Conservation (phyloP, 2,329 filamentous ascomycete species). For the Epichloe sibirici region DNA sequence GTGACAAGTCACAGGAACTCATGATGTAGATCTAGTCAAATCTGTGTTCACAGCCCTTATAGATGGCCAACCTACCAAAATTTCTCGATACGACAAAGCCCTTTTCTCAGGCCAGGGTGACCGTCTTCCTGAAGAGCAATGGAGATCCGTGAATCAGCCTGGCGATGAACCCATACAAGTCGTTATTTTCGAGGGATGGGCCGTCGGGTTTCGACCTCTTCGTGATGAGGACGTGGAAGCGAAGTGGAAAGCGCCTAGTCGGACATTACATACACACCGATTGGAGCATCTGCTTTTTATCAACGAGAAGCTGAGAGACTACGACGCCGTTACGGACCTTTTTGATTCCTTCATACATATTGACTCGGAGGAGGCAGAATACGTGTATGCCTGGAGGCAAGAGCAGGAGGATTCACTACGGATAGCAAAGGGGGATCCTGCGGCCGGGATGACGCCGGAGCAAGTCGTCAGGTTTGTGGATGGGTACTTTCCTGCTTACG, state of each 20-base stretch:
- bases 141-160: slow-evolving; percentile 44
- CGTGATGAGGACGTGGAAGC: slow-evolving; percentile 36
- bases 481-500: slow-evolving; percentile 59
- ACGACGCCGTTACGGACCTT: slow-evolving; percentile 36
- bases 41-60: slow-evolving; percentile 50
- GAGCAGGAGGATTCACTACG: slow-evolving; percentile 68
- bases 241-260: slow-evolving; percentile 38
- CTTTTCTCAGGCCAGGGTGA: slow-evolving; percentile 66
- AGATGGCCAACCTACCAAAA: slow-evolving; percentile 34
- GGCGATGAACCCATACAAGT: slow-evolving; percentile 43
- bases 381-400: slow-evolving; percentile 74
- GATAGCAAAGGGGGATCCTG: slow-evolving; percentile 41
- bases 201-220: slow-evolving; percentile 66
- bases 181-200: slow-evolving; percentile 84
- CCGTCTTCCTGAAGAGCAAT: slow-evolving; percentile 48
- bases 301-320: slow-evolving; percentile 34
- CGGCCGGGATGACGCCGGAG: slow-evolving; percentile 67
- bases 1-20: slow-evolving; percentile 34
- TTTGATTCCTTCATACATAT: slow-evolving; percentile 46
- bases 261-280: slow-evolving; percentile 33
- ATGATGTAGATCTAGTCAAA: slow-evolving; percentile 57
- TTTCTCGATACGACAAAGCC: slow-evolving; percentile 79
- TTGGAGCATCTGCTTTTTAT: slow-evolving; percentile 38
- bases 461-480: slow-evolving; percentile 65
- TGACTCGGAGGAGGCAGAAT: slow-evolving; percentile 58